These are phyloP conservation scores for Phytopythium kandeliae DNA, from an alignment of 352 stramenopile genomes.

Conservation along the genomic window DNA sequence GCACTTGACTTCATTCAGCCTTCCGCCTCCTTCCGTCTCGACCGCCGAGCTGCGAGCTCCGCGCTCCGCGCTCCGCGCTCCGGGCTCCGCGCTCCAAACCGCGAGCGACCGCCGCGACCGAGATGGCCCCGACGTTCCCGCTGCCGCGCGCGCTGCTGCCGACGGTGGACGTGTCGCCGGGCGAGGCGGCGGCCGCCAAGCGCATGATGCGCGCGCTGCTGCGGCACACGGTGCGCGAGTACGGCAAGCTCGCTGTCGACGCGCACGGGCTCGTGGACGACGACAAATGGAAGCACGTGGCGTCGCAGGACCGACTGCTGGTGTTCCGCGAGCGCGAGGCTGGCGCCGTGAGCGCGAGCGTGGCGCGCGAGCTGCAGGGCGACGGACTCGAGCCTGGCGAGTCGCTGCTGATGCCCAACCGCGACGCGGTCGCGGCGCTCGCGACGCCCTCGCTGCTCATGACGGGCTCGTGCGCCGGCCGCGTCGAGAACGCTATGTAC, in stretches of 20 bases:
- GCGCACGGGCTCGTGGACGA: slow-evolving; percentile 28
- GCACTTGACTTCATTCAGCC: too few species aligned
- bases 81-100: too few species aligned
- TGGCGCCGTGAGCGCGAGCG: slow-evolving; percentile 17
- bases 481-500: slow-evolving; percentile 53
- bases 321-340: slow-evolving; percentile 38
- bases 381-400: slow-evolving; percentile 5
- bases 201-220: slow-evolving; percentile 39
- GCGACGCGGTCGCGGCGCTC: slow-evolving; percentile 22
- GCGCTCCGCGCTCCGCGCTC: too few species aligned
- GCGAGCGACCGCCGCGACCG: too few species aligned
- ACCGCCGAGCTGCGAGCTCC: too few species aligned
- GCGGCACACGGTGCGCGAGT: slow-evolving; percentile 36
- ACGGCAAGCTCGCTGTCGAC: slow-evolving; percentile 32
- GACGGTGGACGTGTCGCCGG: slow-evolving; percentile 24
- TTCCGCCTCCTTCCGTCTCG: too few species aligned
- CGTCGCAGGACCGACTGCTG: slow-evolving; percentile 37
- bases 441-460: slow-evolving; percentile 36
- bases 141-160: slow-evolving; percentile 43
- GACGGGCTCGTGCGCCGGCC: slow-evolving; percentile 35
- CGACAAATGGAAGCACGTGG: slow-evolving; percentile 33
- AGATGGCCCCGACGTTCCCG: slow-evolving; percentile 39
- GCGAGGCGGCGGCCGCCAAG: slow-evolving; percentile 30
- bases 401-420: slow-evolving; percentile 24
- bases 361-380: slow-evolving; percentile 16